Evolutionary conservation across 768 basidiomycete species (phyloP).

Genomic region (Kwoniella pini): DNA sequence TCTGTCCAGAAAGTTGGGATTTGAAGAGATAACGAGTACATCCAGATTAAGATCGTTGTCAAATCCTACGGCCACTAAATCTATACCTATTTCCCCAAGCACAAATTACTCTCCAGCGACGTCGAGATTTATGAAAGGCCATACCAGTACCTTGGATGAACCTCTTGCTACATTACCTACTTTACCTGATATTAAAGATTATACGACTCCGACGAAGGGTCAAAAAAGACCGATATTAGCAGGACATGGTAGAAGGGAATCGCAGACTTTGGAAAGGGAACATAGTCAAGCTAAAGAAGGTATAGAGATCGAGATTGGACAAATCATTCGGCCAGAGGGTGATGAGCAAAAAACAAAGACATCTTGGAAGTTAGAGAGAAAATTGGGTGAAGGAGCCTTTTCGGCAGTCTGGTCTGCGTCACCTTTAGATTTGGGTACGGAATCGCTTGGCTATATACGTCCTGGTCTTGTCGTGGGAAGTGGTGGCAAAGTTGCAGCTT

Average conservation of each 20-base stretch:
- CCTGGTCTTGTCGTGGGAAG: neutral
- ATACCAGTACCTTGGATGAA: neutral
- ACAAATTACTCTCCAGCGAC: constrained; percentile 8
- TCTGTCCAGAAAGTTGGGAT: constrained; percentile 8
- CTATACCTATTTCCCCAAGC: neutral
- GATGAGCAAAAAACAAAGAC: neutral
- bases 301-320: constrained; percentile 5
- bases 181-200: constrained; percentile 16
- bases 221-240: constrained; percentile 1
- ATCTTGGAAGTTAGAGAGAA: constrained; percentile 38
- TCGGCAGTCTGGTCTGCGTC: constrained; percentile 49
- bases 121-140: constrained; percentile 6
- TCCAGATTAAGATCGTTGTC: constrained; percentile 14
- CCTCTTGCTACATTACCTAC: constrained; percentile 17
- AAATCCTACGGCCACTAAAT: neutral
- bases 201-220: neutral
- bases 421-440: too few relatives aligned
- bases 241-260: constrained; percentile 15
- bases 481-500: constrained; percentile 55
- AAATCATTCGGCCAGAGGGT: constrained; percentile 13
- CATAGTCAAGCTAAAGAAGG: constrained; percentile 13
- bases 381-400: constrained; percentile 53
- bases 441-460: too few relatives aligned
- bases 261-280: constrained; percentile 23
- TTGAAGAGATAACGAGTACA: constrained; percentile 10